Base-by-base conservation (phyloP, 371 early-diverging fungal species). In the Circinella minor region DNA sequence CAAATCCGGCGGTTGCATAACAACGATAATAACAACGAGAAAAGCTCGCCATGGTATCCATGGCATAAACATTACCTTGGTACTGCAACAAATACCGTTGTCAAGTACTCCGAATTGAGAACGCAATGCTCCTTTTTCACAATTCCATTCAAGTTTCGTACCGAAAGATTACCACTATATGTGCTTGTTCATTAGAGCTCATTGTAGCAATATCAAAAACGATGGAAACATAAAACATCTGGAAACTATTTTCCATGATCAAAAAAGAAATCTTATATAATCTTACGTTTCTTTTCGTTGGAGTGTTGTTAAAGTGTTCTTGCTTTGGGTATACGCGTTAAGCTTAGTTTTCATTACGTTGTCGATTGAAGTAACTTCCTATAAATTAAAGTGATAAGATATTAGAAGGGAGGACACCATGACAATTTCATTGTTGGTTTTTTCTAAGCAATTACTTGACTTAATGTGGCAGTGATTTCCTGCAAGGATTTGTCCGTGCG, bases 61-160 rank as follows among this genome's bases (percentile, higher is more conserved):
- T 27, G 27, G 2, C 27, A 27, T 43, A 9, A 11, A 39, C 1
- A 85, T 61, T 78, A 92, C 92, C 85, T 94, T 67, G 98, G 98
- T 20, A 99, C 96, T 48, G 98, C 99, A n/a, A 98, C 95, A 71
- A 98, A 82, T 38, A 94, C 75, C 0, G 99, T 98, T 34, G 88
- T 88, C 70, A 99, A 76, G 79, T 95, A 96, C 77, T 98, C 98
- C 8, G 98, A 98, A 72, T 94, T 95, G 55, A 91, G 73, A 13
- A 99, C 89, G 68, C 95, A 92, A 70, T 97, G 90, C 68, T 95
- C 95, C 80, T 93, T 93, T 85, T 90, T 94, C 47, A 98, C 97
- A 59, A 96, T 83, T 43, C 92, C 94, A 69, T 89, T 91, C 69
- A 99, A 81, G 76, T 87, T 90, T 71, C 89, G 84, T 36, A 97